A percentile compares a stretch with the other conserved stretches of the same genome.
Evolutionary conservation across 352 stramenopile species (phyloP).

Genomic region (Porosira glacialis): DNA sequence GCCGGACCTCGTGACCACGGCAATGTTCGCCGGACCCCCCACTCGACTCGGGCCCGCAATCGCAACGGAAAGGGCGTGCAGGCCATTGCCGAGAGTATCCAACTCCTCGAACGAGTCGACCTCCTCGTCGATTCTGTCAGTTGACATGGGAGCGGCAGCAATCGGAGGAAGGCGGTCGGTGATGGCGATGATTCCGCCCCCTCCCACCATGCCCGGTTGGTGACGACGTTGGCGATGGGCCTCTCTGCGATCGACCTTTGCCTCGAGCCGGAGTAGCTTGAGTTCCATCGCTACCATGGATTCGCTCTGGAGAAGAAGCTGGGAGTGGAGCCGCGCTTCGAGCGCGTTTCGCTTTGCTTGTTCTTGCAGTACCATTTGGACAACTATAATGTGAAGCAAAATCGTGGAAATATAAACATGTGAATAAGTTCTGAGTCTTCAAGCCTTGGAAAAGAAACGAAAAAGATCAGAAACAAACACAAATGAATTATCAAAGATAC

Average conservation of each 20-base stretch:
- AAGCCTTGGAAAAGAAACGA: not conserved
- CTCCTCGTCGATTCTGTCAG: slow-evolving; percentile 44
- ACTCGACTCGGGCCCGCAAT: slow-evolving; percentile 8
- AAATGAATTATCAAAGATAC: not conserved
- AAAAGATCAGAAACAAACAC: not conserved
- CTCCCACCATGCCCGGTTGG: slow-evolving; percentile 4
- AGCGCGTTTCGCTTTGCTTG: slow-evolving; percentile 42
- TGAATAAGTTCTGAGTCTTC: too few relatives aligned
- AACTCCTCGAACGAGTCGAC: slow-evolving; percentile 51
- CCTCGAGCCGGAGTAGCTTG: slow-evolving; percentile 56
- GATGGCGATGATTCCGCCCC: not conserved
- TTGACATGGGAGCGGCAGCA: slow-evolving; percentile 35
- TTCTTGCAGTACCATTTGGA: slow-evolving; percentile 54
- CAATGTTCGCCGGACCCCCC: slow-evolving; percentile 43
- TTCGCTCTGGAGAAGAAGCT: slow-evolving; percentile 57
- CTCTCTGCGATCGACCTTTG: slow-evolving; percentile 45
- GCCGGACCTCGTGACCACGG: slow-evolving; percentile 51
- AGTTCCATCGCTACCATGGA: slow-evolving; percentile 66
- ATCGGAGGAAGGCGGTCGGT: slow-evolving; percentile 46
- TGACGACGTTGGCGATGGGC: slow-evolving; percentile 28
- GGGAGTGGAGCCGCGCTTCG: slow-evolving; percentile 50
- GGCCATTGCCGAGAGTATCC: slow-evolving; percentile 15
- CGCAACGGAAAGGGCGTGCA: slow-evolving; percentile 5
- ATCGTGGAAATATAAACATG: too few relatives aligned
- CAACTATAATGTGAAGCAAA: slow-evolving; percentile 18